phyloP scores from a whole-genome alignment of 345 rosid species.

The Cardamine resedifolia region DNA sequence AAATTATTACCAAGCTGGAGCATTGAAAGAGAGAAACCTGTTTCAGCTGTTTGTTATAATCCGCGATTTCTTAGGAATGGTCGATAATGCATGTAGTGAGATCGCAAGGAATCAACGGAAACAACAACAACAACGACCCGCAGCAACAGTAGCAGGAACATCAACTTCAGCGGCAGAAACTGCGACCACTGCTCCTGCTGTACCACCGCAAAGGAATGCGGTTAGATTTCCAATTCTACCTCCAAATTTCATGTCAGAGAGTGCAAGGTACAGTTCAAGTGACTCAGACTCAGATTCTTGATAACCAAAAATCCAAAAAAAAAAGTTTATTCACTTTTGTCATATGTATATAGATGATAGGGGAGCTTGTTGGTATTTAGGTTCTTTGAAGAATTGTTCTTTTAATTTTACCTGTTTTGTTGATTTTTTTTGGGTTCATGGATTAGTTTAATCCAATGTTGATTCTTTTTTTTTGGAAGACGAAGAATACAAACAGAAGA shows the following conservation, averaged over 20 bases:
- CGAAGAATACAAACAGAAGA: conserved; percentile 2
- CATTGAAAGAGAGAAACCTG: conserved; percentile 50
- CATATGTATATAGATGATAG: conserved; percentile 29
- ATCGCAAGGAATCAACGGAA: conserved; percentile 63
- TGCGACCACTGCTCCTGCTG: not conserved
- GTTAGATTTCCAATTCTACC: conserved; percentile 68
- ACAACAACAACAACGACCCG: conserved; percentile 27
- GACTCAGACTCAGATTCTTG: conserved; percentile 66
- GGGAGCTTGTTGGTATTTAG: conserved; percentile 25
- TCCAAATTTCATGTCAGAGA: conserved; percentile 56
- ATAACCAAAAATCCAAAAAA: conserved; percentile 10
- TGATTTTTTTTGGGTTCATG: not conserved
- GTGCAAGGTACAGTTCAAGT: conserved; percentile 53
- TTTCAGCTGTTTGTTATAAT: conserved; percentile 72
- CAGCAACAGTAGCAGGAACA: conserved; percentile 28
- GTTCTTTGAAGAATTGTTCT: conserved; percentile 12
- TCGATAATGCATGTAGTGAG: conserved; percentile 67
- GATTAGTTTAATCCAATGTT: not conserved
- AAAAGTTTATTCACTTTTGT: conserved; percentile 10
- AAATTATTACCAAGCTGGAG: conserved; percentile 76
- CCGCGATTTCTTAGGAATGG: conserved; percentile 75
- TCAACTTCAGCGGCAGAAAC: conserved; percentile 25
- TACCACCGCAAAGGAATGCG: conserved; percentile 38
- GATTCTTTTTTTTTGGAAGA: not conserved
- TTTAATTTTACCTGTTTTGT: conserved; percentile 2